A percentile compares a stretch with the other conserved stretches of the same genome.
phyloP scores from a whole-genome alignment of 2,329 filamentous ascomycete genomes.

The Passalora sequoiae region DNA sequence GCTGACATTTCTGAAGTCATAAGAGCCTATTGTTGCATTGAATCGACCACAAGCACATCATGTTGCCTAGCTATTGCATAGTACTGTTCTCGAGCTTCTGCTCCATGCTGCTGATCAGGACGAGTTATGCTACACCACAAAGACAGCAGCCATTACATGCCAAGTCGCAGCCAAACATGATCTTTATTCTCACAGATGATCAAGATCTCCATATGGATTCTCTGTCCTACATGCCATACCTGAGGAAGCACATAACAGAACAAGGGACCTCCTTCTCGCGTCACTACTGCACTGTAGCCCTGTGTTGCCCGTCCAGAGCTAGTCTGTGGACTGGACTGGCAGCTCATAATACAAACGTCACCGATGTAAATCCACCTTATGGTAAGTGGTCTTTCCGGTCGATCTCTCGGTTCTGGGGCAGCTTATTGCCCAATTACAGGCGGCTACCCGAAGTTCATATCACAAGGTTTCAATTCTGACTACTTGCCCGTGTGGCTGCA shows the following conservation, averaged over 20 bases:
- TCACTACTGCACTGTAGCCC: conserved; percentile 62
- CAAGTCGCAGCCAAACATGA: conserved; percentile 49
- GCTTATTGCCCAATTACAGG: conserved; percentile 30
- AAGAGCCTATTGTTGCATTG: too few species aligned
- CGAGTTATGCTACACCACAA: too few species aligned
- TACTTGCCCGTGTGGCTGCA: conserved; percentile 70
- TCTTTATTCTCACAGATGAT: conserved; percentile 65
- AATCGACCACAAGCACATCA: too few species aligned
- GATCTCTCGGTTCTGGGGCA: neutral
- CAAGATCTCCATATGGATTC: conserved; percentile 61
- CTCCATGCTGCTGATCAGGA: too few species aligned
- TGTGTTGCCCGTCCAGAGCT: conserved; percentile 65
- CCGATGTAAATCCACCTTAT: conserved; percentile 52
- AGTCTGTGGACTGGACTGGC: conserved; percentile 61
- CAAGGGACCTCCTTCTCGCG: conserved; percentile 56
- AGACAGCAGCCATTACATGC: neutral
- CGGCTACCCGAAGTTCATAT: conserved; percentile 62
- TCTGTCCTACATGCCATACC: conserved; percentile 54
- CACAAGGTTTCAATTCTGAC: conserved; percentile 59
- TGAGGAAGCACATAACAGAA: conserved; percentile 53
- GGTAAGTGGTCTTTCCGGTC: conserved; percentile 33
- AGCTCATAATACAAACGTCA: conserved; percentile 68
- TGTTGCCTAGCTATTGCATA: too few species aligned
- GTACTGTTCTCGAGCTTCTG: too few species aligned
- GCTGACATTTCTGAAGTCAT: too few species aligned